phyloP scores from a whole-genome alignment of 2,329 filamentous ascomycete genomes.

The Ophiocordyceps polyrhachis-furcata region DNA sequence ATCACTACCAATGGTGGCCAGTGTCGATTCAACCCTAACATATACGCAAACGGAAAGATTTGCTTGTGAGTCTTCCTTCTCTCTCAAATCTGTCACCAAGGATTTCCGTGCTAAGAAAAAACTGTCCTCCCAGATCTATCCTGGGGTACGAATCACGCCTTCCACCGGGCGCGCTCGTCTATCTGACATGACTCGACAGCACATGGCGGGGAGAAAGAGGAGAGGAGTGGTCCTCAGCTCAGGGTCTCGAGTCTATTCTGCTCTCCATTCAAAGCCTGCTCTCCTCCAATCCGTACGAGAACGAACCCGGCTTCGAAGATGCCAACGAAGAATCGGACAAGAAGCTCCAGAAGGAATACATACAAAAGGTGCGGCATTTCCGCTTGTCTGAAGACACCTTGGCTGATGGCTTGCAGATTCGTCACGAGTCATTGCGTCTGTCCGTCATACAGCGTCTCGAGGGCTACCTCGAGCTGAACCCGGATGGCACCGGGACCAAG shows the following conservation, averaged over 20 bases:
- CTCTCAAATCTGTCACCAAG: too few species aligned
- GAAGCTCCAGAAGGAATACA: conserved; percentile 55
- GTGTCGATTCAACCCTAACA: conserved; percentile 91
- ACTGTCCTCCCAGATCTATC: conserved; percentile 45
- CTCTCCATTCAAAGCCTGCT: conserved; percentile 94
- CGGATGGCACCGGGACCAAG: conserved; percentile 27
- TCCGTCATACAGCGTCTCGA: conserved; percentile 77
- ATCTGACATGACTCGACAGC: conserved; percentile 23
- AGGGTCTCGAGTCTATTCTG: conserved; percentile 83
- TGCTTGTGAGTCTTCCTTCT: conserved; percentile 48
- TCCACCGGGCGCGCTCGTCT: background rate
- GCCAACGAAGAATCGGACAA: conserved; percentile 50
- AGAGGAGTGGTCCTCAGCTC: conserved; percentile 92
- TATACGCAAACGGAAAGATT: conserved; percentile 80
- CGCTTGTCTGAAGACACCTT: background rate
- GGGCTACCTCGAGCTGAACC: conserved; percentile 48
- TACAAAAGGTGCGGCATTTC: conserved; percentile 44
- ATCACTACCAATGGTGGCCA: conserved; percentile 77
- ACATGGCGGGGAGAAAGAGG: conserved; percentile 85
- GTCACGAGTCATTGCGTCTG: conserved; percentile 75
- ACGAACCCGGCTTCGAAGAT: conserved; percentile 84
- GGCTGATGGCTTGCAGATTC: conserved; percentile 40
- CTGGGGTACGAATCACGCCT: conserved; percentile 42
- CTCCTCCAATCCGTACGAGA: conserved; percentile 85
- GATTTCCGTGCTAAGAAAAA: background rate